Percentiles rank a stretch among this genome's conserved stretches.
Evolutionary conservation across 164 flowering plant species (phyloP).

Genomic region (Macadamia integrifolia): DNA sequence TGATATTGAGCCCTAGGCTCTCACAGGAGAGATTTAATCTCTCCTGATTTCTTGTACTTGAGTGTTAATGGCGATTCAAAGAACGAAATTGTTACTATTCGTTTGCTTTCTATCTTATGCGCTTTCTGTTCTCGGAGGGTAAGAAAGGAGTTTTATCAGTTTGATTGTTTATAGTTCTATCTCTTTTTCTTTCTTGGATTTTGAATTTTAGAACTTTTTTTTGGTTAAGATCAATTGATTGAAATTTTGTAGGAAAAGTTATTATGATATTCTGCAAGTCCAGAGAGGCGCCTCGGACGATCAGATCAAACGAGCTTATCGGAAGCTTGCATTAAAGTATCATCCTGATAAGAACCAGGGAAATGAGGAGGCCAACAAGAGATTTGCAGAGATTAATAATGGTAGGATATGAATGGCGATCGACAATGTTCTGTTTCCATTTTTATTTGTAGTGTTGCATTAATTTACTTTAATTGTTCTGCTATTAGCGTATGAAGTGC

Average conservation of each 20-base stretch:
- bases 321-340: slow-evolving; percentile 92
- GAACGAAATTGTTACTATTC: slow-evolving; percentile 31
- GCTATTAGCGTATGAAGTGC: slow-evolving; percentile 80
- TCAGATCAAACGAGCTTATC: slow-evolving; percentile 92
- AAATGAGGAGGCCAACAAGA: slow-evolving; percentile 91
- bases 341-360: slow-evolving; percentile 99
- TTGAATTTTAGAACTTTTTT: no score
- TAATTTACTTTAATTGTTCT: background rate
- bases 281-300: slow-evolving; percentile 86
- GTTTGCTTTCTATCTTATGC: slow-evolving; percentile 32
- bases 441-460: background rate
- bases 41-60: slow-evolving; percentile 15
- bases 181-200: no score
- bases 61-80: slow-evolving; percentile 43
- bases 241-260: slow-evolving; percentile 61
- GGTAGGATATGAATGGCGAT: slow-evolving; percentile 30
- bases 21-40: slow-evolving; percentile 23
- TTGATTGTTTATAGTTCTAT: background rate
- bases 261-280: slow-evolving; percentile 86
- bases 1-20: slow-evolving; percentile 1
- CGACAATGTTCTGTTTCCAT: no score
- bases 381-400: slow-evolving; percentile 88
- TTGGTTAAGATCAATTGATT: background rate
- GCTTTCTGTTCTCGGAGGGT: slow-evolving; percentile 54
- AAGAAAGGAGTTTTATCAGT: slow-evolving; percentile 6